Evolutionary conservation across 306 rosid species (phyloP).

Genomic region (Pyrus bretschneideri): DNA sequence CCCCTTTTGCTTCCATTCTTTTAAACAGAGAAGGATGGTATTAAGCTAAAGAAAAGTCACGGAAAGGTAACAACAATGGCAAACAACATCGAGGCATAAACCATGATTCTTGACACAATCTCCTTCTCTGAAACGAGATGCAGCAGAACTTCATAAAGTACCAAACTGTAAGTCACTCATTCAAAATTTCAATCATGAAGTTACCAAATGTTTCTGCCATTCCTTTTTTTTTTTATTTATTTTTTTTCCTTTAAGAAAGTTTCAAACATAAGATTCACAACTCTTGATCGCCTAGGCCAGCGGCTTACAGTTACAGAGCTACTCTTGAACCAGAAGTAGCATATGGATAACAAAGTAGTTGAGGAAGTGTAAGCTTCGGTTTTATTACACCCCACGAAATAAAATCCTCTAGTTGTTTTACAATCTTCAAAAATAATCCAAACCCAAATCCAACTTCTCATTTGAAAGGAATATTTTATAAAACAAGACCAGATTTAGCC

Average conservation of each 20-base stretch:
- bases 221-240: not conserved
- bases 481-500: not conserved
- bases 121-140: not conserved
- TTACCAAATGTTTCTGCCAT: not conserved
- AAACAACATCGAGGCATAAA: not conserved
- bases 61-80: not conserved
- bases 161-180: not conserved
- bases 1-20: too few species aligned
- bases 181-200: not conserved
- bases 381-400: not conserved
- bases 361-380: not conserved
- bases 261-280: not conserved
- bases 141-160: not conserved
- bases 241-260: not conserved
- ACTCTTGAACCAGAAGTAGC: not conserved
- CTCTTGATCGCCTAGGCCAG: not conserved
- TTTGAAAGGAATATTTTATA: not conserved
- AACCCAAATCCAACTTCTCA: not conserved
- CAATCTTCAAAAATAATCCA: not conserved
- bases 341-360: not conserved
- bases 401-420: conserved; percentile 10
- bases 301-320: not conserved
- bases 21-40: too few species aligned
- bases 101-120: not conserved
- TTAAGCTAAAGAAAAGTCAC: not conserved